Evolutionary conservation across 306 rosid genomes (phyloP), one percentile per base, ranked within the genome.

Genomic region (Arachis stenosperma): DNA sequence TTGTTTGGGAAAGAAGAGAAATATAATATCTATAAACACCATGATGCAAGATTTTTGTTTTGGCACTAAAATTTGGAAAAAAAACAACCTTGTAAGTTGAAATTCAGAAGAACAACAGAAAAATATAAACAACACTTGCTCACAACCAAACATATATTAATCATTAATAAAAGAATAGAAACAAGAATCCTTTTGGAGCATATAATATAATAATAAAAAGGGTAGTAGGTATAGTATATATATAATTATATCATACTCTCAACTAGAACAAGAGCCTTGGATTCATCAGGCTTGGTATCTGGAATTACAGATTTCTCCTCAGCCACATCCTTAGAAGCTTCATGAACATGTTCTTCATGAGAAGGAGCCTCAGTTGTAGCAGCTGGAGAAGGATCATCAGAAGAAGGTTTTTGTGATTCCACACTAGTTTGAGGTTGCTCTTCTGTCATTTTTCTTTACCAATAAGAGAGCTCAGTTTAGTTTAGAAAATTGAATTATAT

Each of bases 231-330:
- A 60, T 33, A 33, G 37, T 33, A n/a, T 51, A 51, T n/a, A n/a
- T 5, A 11, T 51, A 51, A 12, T 5, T 5, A 54, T 12, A 46
- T 56, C 59, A 52, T 92, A 85, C 91, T 86, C 67, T 86, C 92
- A 83, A 81, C 87, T 4, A 75, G 1, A 68, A 81, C 90, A 50
- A 92, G 88, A 27, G 88, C 88, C 62, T 89, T 83, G 75, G 91
- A 84, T 6, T 90, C 89, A 65, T 88, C 90, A 56, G 81, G 69
- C 71, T 86, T 82, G 9, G 74, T 73, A 22, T 84, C 84, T 15
- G 79, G 90, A 80, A 81, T 82, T 12, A 82, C 88, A 13, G 93
- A 63, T 79, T 92, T 86, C 71, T 89, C 93, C 86, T 81, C 89
- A 68, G 83, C 41, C 44, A 77, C 86, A 60, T 88, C 87, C 79